Evolutionary conservation across 768 basidiomycete genomes (phyloP), one percentile per base, ranked within the genome.

Genomic region (Russula dissimulans): DNA sequence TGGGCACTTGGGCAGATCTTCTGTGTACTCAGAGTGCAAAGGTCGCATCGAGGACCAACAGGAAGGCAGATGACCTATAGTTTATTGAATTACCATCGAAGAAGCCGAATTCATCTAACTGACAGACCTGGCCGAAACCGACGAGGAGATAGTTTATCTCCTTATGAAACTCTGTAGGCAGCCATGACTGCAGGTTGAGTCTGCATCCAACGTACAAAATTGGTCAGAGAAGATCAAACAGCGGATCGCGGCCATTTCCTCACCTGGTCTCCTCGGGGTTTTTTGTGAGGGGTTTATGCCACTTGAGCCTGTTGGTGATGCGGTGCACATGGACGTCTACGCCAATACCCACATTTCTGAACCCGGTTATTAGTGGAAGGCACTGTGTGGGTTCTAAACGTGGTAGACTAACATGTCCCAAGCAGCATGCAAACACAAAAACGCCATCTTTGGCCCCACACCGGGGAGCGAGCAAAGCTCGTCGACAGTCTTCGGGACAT

Each of bases 391-490:
- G 14, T 15, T 12, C 4, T 0, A 58, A 43, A 22, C 14, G 11
- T 4, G 41, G 42, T 26, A 60, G 26, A 69, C 85, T 57, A 67
- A 90, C 88, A 91, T 62, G 64, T 87, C 80, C 91, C 91, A 95
- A 1, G 91, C 92, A 31, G 81, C 81, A 65, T 93, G 92, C 3
- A 95, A 77, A 2, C 84, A 76, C 39, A 97, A 71, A 72, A 91
- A 95, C 0, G 91, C 91, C 93, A 98, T 97, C 72, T 99, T 98
- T 0, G 94, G 95, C 0, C 95, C 95, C 0, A 97, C 94, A 0
- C 95, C 95, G 2, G 85, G 85, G 12, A 98, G 73, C 5, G 87
- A 87, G 65, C 92, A 91, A 9, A 99, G 76, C 43, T 90, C 91
- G 41, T 93, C 93, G 3, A 87, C 83, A 0, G 91, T 94, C 69